Evolutionary conservation across 208 protist species (phyloP).

Genomic region (Vickermania ingenoplastis): DNA sequence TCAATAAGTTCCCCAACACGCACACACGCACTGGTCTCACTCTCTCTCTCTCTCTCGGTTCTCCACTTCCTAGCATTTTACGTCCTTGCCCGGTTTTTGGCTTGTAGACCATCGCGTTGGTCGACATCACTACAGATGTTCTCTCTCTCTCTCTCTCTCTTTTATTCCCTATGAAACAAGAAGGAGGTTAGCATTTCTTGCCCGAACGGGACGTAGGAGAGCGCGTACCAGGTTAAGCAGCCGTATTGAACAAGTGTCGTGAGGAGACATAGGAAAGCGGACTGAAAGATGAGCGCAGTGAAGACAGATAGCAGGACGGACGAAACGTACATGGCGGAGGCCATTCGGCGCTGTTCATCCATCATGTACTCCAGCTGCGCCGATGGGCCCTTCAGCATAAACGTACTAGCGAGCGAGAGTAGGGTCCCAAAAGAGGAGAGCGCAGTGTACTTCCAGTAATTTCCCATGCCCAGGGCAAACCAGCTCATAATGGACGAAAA

Average conservation of each 20-base stretch:
- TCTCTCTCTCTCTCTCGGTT: not conserved
- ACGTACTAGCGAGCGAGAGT: constrained; percentile 70
- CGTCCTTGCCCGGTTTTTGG: not conserved
- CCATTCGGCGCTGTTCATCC: constrained; percentile 62
- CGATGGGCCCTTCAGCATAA: constrained; percentile 77
- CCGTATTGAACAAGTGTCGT: constrained; percentile 78
- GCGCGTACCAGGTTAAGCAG: constrained; percentile 80
- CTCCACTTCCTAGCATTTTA: not conserved
- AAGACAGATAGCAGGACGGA: constrained; percentile 67
- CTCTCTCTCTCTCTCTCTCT: not conserved
- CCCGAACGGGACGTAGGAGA: constrained; percentile 87
- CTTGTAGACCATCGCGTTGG: not conserved
- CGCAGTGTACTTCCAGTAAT: constrained; percentile 83
- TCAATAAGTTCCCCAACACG: too few relatives aligned
- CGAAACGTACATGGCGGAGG: constrained; percentile 58
- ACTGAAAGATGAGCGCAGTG: constrained; percentile 49
- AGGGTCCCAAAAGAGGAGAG: constrained; percentile 66
- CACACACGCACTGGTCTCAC: not conserved
- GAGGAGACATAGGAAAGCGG: constrained; percentile 48
- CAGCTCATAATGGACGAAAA: constrained; percentile 76
- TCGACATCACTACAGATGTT: not conserved
- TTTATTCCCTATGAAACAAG: constrained; percentile 14
- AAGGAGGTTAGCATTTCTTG: constrained; percentile 43
- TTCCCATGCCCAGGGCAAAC: constrained; percentile 59
- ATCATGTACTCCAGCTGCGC: constrained; percentile 87